phyloP scores from a whole-genome alignment of 192 early-diverging fungal genomes.

The Rhizophagus clarus region DNA sequence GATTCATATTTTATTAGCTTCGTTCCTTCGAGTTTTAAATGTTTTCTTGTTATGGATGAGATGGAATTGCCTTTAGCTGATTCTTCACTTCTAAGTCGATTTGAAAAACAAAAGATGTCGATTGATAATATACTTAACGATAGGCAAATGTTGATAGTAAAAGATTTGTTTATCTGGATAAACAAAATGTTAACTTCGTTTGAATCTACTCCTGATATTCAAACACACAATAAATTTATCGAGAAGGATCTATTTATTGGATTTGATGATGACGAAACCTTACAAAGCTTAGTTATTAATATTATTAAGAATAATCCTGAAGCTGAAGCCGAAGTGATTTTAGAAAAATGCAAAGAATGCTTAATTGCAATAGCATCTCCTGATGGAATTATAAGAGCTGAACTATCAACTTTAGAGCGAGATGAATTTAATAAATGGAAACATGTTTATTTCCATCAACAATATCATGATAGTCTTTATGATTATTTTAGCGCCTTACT shows the following conservation, averaged over 20 bases:
- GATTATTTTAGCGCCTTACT: not conserved
- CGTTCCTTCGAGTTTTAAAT: slow-evolving; percentile 15
- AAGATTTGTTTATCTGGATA: slow-evolving; percentile 2
- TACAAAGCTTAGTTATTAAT: slow-evolving; percentile 29
- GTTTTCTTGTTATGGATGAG: slow-evolving; percentile 29
- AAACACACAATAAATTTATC: not conserved
- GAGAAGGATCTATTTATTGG: not conserved
- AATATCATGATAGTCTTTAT: slow-evolving; percentile 11
- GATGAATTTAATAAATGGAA: slow-evolving; percentile 18
- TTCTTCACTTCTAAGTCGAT: slow-evolving; percentile 7
- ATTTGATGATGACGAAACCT: slow-evolving; percentile 5
- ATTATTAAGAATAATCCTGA: slow-evolving; percentile 10
- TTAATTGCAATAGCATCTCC: slow-evolving; percentile 25
- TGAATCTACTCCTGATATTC: not conserved
- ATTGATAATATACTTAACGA: slow-evolving; percentile 13
- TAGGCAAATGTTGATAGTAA: not conserved
- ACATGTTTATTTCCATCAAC: slow-evolving; percentile 12
- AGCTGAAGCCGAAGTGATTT: not conserved
- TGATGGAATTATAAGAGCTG: slow-evolving; percentile 24
- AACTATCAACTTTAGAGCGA: not conserved
- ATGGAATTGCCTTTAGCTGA: not conserved
- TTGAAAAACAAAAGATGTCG: slow-evolving; percentile 26
- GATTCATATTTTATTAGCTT: not conserved
- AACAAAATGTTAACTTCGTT: slow-evolving; percentile 17
- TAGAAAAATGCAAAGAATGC: slow-evolving; percentile 21